Conservation (phyloP, 805 yeast genomes). For the Candida multigemmis region DNA sequence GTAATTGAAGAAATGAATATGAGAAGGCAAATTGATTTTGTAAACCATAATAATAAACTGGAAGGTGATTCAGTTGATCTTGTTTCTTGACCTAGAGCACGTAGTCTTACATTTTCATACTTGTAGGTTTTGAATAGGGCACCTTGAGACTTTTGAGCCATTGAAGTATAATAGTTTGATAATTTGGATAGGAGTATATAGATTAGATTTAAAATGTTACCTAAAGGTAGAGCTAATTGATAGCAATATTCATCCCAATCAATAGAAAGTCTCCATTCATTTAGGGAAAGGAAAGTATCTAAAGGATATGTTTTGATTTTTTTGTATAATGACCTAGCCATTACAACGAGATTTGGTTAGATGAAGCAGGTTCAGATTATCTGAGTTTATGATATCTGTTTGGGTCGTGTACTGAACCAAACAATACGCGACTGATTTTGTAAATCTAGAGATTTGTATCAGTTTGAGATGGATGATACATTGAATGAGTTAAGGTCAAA, state of each 20-base stretch:
- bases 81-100: constrained; percentile 1
- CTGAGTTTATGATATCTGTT: too few species aligned
- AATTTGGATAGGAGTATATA: constrained; percentile 10
- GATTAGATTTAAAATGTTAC: constrained; percentile 6
- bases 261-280: constrained; percentile 27
- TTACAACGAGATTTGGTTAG: too few species aligned
- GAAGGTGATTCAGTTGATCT: neutral
- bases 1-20: constrained; percentile 8
- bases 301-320: constrained; percentile 26
- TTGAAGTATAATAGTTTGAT: constrained; percentile 15
- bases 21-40: constrained; percentile 1
- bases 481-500: too few species aligned
- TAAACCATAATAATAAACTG: neutral
- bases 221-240: constrained; percentile 21
- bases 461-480: too few species aligned
- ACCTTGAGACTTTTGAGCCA: constrained; percentile 19
- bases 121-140: constrained; percentile 20
- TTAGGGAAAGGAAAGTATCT: constrained; percentile 24
- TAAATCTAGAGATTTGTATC: too few species aligned
- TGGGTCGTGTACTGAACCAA: too few species aligned
- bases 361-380: too few species aligned
- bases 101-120: constrained; percentile 20
- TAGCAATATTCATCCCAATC: constrained; percentile 32
- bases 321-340: constrained; percentile 6
- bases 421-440: too few species aligned